phyloP scores from a whole-genome alignment of 129 eudicot genomes.

The Erigeron canadensis region DNA sequence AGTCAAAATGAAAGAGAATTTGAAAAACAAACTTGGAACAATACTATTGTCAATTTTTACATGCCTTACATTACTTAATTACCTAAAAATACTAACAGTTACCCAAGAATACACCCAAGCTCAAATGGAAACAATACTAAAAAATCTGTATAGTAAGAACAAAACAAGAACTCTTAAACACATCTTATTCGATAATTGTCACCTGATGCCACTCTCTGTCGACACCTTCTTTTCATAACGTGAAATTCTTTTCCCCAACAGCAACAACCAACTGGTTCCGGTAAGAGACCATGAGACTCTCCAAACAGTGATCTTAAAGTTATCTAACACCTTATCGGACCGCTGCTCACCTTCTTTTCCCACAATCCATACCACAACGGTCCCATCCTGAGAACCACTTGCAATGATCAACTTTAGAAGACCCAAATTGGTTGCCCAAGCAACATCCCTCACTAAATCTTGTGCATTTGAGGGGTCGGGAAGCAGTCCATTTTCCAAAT shows the following conservation, averaged over 20 bases:
- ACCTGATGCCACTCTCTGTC: conserved; percentile 47
- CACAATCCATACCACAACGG: conserved; percentile 36
- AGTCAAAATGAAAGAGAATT: no score
- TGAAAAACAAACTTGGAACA: not conserved
- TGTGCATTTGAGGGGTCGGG: conserved; percentile 35
- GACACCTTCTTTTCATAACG: conserved; percentile 40
- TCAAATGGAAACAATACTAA: no score
- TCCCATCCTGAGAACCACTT: conserved; percentile 42
- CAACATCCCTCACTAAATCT: conserved; percentile 41
- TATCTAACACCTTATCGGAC: conserved; percentile 37
- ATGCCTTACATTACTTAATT: conserved; percentile 1
- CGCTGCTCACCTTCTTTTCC: conserved; percentile 41
- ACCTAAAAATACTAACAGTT: not conserved
- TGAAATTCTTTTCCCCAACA: conserved; percentile 37
- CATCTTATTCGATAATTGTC: conserved; percentile 28
- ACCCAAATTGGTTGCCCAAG: conserved; percentile 47
- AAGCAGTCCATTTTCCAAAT: conserved; percentile 42
- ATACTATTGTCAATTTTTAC: conserved; percentile 4
- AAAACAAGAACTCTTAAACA: not conserved
- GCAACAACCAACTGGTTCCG: conserved; percentile 41
- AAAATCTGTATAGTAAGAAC: not conserved
- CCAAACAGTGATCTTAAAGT: conserved; percentile 44
- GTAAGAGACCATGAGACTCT: conserved; percentile 47
- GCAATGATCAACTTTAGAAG: conserved; percentile 43
- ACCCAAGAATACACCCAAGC: conserved; percentile 15